These are phyloP conservation scores for Mortierella sp. DNA, from an alignment of 371 early-diverging fungal species.

Conservation along the genomic window DNA sequence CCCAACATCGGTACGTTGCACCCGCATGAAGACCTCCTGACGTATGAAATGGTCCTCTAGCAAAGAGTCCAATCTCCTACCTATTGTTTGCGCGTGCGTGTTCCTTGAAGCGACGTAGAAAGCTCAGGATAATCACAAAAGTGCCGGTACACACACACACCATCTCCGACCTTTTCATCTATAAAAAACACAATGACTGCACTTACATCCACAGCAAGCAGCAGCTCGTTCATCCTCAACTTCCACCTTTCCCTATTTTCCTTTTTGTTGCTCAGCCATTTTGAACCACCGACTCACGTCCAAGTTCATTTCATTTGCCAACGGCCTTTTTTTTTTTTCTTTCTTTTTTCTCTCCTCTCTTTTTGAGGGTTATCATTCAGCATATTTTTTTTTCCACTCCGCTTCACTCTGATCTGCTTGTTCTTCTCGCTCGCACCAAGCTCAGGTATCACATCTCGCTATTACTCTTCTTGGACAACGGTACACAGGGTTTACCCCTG, in stretches of 20 bases:
- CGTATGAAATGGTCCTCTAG: too few species aligned
- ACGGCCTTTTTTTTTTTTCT: neutral
- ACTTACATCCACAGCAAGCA: neutral
- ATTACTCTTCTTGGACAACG: neutral
- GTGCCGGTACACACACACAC: neutral
- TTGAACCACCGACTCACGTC: neutral
- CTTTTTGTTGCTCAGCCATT: neutral
- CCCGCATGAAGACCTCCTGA: too few species aligned
- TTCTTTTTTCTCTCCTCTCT: too few species aligned
- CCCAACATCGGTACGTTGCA: too few species aligned
- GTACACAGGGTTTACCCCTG: neutral
- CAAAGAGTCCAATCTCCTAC: too few species aligned
- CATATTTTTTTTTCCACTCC: neutral
- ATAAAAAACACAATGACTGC: neutral
- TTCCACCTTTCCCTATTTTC: neutral
- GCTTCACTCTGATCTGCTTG: neutral
- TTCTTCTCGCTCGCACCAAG: neutral
- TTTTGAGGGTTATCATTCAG: neutral
- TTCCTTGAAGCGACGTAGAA: neutral
- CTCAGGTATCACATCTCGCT: neutral
- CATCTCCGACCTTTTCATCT: neutral
- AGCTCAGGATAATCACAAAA: neutral
- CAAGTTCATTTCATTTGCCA: constrained; percentile 5
- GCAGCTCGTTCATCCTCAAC: neutral
- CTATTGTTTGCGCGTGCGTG: too few species aligned